A percentile compares a stretch with the other conserved stretches of the same genome.
phyloP scores from a whole-genome alignment of 768 basidiomycete genomes.

The Suillus hirtellus region DNA sequence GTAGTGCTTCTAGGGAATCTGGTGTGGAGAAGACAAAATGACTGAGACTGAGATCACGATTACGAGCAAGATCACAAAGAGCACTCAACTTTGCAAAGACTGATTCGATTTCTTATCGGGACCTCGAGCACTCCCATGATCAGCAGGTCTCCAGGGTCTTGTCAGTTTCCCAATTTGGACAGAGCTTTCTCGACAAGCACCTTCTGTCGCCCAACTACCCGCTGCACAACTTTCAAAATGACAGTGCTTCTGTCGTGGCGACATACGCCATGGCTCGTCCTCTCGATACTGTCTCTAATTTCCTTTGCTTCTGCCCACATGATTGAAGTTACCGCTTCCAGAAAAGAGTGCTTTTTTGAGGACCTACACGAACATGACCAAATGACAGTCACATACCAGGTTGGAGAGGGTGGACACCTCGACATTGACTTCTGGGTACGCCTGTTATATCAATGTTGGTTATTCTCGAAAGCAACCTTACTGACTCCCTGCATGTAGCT shows the following conservation, averaged over 20 bases:
- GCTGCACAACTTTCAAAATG: conserved; percentile 8
- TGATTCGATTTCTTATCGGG: conserved; percentile 15
- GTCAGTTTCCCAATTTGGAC: conserved; percentile 1
- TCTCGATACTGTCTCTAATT: conserved; percentile 38
- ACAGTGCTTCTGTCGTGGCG: conserved; percentile 38
- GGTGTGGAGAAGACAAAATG: conserved; percentile 2
- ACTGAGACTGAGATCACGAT: conserved; percentile 7
- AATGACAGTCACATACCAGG: conserved; percentile 99
- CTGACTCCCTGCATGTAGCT: conserved; percentile 50
- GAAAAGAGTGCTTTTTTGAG: conserved; percentile 96
- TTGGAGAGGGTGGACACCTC: conserved; percentile 93
- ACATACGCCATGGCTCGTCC: conserved; percentile 39
- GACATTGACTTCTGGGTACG: conserved; percentile 97
- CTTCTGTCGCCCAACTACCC: neutral
- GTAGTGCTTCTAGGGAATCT: conserved; percentile 7
- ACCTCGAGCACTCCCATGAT: conserved; percentile 3
- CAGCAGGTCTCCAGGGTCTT: conserved; percentile 30
- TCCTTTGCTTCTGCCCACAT: conserved; percentile 58
- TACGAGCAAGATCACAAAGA: conserved; percentile 9
- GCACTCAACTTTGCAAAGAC: conserved; percentile 14
- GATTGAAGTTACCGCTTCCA: conserved; percentile 73
- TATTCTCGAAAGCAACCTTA: neutral
- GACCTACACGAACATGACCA: conserved; percentile 89
- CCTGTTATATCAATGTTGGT: conserved; percentile 13
- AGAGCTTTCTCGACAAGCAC: neutral